Conservation (phyloP, 768 basidiomycete species). For the Paxillus involutus region DNA sequence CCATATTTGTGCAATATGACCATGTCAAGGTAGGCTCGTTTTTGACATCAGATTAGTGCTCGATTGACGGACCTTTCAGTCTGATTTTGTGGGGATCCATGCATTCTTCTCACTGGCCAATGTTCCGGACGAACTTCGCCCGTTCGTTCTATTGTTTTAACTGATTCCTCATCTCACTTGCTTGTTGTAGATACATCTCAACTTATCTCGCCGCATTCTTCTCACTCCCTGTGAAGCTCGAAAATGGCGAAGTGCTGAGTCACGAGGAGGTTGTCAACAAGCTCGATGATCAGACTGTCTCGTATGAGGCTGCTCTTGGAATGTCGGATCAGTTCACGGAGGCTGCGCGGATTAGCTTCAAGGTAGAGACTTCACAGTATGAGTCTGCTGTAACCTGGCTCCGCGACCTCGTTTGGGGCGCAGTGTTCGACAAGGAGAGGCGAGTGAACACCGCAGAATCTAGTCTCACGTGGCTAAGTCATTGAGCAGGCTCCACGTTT, state of each 20-base stretch:
- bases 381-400: constrained; percentile 85
- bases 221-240: constrained; percentile 74
- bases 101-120: constrained; percentile 75
- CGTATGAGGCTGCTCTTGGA: constrained; percentile 75
- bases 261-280: constrained; percentile 92
- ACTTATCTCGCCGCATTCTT: constrained; percentile 86
- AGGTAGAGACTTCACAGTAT: constrained; percentile 81
- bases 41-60: neutral
- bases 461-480: constrained; percentile 1
- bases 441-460: constrained; percentile 26
- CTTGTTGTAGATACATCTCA: constrained; percentile 60
- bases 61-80: constrained; percentile 44
- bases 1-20: constrained; percentile 93
- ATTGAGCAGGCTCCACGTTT: constrained; percentile 68
- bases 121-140: constrained; percentile 72
- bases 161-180: constrained; percentile 3
- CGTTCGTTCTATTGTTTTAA: constrained; percentile 41
- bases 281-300: constrained; percentile 89
- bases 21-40: constrained; percentile 70
- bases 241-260: constrained; percentile 65
- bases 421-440: constrained; percentile 80
- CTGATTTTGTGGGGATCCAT: constrained; percentile 86
- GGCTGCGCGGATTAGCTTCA: constrained; percentile 70
- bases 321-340: constrained; percentile 69
- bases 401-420: constrained; percentile 73